Base-by-base conservation (phyloP, 441 rosid genomes). In the Theobroma grandiflorum region DNA sequence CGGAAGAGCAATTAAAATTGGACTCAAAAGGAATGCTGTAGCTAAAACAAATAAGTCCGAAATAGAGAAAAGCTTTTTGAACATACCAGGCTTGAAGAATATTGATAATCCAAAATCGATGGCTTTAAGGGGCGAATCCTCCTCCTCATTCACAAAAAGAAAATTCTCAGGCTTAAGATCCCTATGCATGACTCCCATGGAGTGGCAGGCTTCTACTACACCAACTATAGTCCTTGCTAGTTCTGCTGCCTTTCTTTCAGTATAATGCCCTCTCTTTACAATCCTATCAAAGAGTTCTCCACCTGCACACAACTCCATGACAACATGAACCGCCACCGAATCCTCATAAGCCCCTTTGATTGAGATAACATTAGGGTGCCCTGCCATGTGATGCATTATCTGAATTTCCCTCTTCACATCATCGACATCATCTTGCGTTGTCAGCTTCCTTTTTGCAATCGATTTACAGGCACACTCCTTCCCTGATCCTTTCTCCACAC, bases 151-250 rank as follows among this genome's bases (percentile, higher is more conserved):
- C 12, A 89, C 87, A 8, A 90, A 91, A 11, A 91, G 89, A 67
- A 91, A 90, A 80, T 91, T 90, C 85, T 91, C 95, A 15, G 93
- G 95, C 86, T 91, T 91, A 64, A 91, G 90, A 82, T 90, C 95
- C 43, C 95, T 83, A 57, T 91, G 95, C 90, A 90, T 88, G 47
- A 91, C 91, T 70, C 93, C 95, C 77, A 86, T 83, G 58, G 92
- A 87, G 73, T 91, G 95, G 72, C 91, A 90, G 72, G 93, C 82
- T 81, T 91, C 86, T 0, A 91, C 89, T 79, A 90, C 91, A 80
- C 88, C 87, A 76, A 91, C 85, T 69, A 91, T 87, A 8, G 79
- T 86, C 71, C 89, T 82, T 81, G 91, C 84, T 72, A 91, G 76
- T 65, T 83, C 82, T 80, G 93, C 92, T 71, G 95, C 91, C 72